These are phyloP conservation scores for Limtongia smithiae DNA, from an alignment of 805 yeast genomes.

Conservation along the genomic window DNA sequence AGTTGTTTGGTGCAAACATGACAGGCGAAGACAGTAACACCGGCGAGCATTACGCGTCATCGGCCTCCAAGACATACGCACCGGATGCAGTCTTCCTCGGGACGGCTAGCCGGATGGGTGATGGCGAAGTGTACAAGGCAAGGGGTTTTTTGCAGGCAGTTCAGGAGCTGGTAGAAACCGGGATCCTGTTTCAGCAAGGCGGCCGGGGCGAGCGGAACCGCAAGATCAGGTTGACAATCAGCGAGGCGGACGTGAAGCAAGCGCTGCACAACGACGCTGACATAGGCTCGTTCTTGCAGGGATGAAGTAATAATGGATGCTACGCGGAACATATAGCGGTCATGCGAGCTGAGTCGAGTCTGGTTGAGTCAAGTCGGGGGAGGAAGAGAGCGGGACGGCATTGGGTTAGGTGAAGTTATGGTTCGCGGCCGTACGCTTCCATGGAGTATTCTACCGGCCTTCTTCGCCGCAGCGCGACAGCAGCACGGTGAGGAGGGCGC, in stretches of 20 bases:
- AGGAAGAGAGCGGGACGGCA: too few relatives aligned
- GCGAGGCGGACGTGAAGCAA: slow-evolving; percentile 63
- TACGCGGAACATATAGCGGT: not conserved
- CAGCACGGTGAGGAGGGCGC: too few relatives aligned
- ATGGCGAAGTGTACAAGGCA: slow-evolving; percentile 47
- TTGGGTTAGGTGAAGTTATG: too few relatives aligned
- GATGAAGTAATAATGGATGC: not conserved
- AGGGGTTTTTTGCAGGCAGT: slow-evolving; percentile 59
- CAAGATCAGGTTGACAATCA: slow-evolving; percentile 59
- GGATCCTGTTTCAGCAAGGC: slow-evolving; percentile 66
- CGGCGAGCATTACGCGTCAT: too few relatives aligned
- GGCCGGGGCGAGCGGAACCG: slow-evolving; percentile 65
- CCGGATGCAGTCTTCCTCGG: slow-evolving; percentile 26
- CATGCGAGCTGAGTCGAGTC: not conserved
- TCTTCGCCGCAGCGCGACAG: too few relatives aligned
- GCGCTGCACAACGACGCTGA: slow-evolving; percentile 43
- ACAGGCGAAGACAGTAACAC: slow-evolving; percentile 48
- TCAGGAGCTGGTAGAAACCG: slow-evolving; percentile 72
- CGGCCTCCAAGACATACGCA: slow-evolving; percentile 28
- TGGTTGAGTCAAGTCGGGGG: too few relatives aligned
- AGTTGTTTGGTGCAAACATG: slow-evolving; percentile 13
- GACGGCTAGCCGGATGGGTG: slow-evolving; percentile 36
- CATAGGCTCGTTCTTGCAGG: slow-evolving; percentile 19
- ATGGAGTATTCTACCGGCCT: too few relatives aligned
- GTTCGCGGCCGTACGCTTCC: too few relatives aligned